Evolutionary conservation across 2,329 filamentous ascomycete species (phyloP).

Genomic region (Penicillium sp.): DNA sequence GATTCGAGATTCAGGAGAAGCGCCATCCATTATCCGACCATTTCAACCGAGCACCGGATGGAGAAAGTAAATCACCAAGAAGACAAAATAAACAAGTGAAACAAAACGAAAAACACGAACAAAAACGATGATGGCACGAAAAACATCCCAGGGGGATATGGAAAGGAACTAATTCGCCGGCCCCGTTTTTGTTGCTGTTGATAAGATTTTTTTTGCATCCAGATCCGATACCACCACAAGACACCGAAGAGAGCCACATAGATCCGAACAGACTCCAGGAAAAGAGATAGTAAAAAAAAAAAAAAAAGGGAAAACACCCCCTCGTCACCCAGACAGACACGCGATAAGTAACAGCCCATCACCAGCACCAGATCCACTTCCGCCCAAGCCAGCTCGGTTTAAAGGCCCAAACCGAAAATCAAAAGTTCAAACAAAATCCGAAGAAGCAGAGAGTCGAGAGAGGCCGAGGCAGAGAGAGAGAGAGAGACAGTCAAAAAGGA

Average conservation of each 20-base stretch:
- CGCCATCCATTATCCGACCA: slow-evolving; percentile 13
- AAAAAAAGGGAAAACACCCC: background rate
- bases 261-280: slow-evolving; percentile 8
- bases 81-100: background rate
- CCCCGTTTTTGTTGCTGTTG: slow-evolving; percentile 9
- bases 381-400: slow-evolving; percentile 35
- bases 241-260: background rate
- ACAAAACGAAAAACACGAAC: background rate
- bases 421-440: slow-evolving; percentile 16
- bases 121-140: background rate
- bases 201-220: background rate
- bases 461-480: no score
- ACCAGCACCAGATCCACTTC: slow-evolving; percentile 31
- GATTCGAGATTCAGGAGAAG: slow-evolving; percentile 2
- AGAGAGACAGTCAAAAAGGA: background rate
- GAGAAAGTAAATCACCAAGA: slow-evolving; percentile 2
- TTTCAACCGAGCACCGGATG: slow-evolving; percentile 3
- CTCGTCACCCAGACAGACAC: background rate
- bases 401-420: slow-evolving; percentile 22
- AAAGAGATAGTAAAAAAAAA: background rate
- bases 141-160: background rate
- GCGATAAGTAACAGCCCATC: slow-evolving; percentile 5
- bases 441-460: background rate
- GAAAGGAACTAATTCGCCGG: slow-evolving; percentile 4
- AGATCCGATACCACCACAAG: slow-evolving; percentile 6